Percentiles rank a stretch among this genome's conserved stretches.
These are phyloP conservation scores for Aspergillus pseudoglaucus DNA, from an alignment of 2,329 filamentous ascomycete species.

Conservation along the genomic window DNA sequence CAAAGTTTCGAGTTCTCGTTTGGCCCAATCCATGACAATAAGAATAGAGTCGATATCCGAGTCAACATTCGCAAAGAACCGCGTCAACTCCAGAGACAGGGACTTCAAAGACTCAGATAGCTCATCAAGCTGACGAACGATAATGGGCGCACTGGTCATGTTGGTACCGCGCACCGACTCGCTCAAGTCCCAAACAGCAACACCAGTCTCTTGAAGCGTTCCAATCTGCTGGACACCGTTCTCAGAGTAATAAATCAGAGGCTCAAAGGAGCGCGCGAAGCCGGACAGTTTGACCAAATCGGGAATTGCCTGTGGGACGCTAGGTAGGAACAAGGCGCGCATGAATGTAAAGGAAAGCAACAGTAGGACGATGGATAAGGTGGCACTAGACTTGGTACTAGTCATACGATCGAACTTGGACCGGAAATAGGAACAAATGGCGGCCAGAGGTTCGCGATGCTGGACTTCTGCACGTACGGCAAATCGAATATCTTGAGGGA, in stretches of 20 bases:
- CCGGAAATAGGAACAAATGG: constrained; percentile 59
- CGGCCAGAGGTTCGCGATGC: constrained; percentile 78
- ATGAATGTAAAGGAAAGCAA: constrained; percentile 61
- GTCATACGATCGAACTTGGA: constrained; percentile 56
- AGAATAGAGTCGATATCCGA: constrained; percentile 89
- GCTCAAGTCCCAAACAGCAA: constrained; percentile 89
- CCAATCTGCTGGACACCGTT: constrained; percentile 79
- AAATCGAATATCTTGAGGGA: constrained; percentile 69
- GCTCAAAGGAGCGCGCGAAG: constrained; percentile 85
- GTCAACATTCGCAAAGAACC: constrained; percentile 89
- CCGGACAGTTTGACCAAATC: constrained; percentile 87
- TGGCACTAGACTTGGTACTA: constrained; percentile 61
- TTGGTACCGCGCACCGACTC: constrained; percentile 85
- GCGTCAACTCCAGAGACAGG: constrained; percentile 76
- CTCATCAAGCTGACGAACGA: constrained; percentile 77
- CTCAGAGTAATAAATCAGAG: constrained; percentile 90
- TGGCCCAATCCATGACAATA: constrained; percentile 94
- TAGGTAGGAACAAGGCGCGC: constrained; percentile 63
- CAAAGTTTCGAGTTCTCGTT: constrained; percentile 70
- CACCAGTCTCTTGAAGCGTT: constrained; percentile 81
- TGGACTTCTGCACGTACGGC: constrained; percentile 81
- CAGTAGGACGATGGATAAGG: constrained; percentile 55
- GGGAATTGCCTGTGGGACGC: constrained; percentile 60
- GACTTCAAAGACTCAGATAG: constrained; percentile 80
- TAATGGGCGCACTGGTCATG: constrained; percentile 81